Conservation (phyloP, 345 rosid genomes). For the Excoecaria cochinchinensis region DNA sequence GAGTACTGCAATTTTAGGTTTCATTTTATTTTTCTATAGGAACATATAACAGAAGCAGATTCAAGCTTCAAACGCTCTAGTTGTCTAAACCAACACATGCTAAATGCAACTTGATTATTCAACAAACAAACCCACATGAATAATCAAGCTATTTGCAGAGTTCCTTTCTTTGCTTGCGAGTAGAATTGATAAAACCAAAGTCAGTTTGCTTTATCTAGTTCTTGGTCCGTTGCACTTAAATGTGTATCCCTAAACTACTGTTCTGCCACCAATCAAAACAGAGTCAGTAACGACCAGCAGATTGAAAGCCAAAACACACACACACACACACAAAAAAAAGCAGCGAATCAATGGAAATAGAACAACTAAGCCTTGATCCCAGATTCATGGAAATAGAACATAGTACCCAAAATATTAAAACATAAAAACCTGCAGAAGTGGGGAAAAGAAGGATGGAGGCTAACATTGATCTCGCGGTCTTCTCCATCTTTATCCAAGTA, state of each 20-base stretch:
- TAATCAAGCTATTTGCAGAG: neutral
- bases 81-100: neutral
- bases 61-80: neutral
- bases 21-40: neutral
- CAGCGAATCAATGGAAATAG: neutral
- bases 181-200: neutral
- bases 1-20: neutral
- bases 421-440: neutral
- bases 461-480: conserved; percentile 90
- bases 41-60: neutral
- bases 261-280: neutral
- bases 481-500: conserved; percentile 89
- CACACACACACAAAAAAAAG: neutral
- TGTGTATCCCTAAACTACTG: neutral
- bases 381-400: too few relatives aligned
- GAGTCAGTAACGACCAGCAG: neutral
- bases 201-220: neutral
- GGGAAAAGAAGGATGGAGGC: conserved; percentile 6
- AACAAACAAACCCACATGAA: neutral
- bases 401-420: neutral
- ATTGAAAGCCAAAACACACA: neutral
- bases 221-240: neutral
- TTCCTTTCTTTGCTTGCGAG: neutral
- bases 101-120: neutral
- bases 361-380: neutral